Conservation (phyloP, 352 stramenopile genomes). For the Bremia lactucae region DNA sequence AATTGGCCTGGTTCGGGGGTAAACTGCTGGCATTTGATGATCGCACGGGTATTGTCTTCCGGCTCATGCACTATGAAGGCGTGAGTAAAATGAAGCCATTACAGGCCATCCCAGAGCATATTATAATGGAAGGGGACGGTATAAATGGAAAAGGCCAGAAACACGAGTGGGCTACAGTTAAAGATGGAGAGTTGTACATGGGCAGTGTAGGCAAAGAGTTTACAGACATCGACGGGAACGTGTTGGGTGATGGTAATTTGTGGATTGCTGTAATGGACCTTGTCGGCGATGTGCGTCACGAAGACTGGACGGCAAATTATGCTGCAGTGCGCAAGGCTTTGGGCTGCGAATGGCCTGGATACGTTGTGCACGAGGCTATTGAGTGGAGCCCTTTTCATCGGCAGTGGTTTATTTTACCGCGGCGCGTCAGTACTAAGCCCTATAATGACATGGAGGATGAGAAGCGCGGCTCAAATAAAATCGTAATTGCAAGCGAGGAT, state of each 20-base stretch:
- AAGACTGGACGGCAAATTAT: slow-evolving; percentile 93
- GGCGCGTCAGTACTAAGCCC: slow-evolving; percentile 87
- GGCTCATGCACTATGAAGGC: slow-evolving; percentile 86
- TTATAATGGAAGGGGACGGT: slow-evolving; percentile 95
- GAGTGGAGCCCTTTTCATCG: slow-evolving; percentile 90
- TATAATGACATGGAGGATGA: slow-evolving; percentile 97
- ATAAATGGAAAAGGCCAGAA: slow-evolving; percentile 97
- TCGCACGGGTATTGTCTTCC: slow-evolving; percentile 96
- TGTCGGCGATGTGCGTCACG: slow-evolving; percentile 65
- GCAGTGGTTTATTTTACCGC: slow-evolving; percentile 97
- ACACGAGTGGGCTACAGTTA: slow-evolving; percentile 98
- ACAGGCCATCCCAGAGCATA: slow-evolving; percentile 89
- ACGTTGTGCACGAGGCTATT: slow-evolving; percentile 97
- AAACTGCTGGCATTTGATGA: slow-evolving; percentile 95
- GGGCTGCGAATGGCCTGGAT: slow-evolving; percentile 83
- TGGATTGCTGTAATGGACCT: slow-evolving; percentile 91
- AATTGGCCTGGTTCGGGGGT: slow-evolving; percentile 84
- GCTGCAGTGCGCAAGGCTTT: slow-evolving; percentile 88
- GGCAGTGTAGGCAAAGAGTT: slow-evolving; percentile 94
- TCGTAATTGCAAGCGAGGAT: slow-evolving; percentile 85
- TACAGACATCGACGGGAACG: slow-evolving; percentile 83
- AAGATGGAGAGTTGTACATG: slow-evolving; percentile 96
- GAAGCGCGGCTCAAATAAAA: slow-evolving; percentile 81
- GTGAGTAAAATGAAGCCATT: slow-evolving; percentile 35
- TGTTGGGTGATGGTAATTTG: slow-evolving; percentile 94